A percentile compares a stretch with the other conserved stretches of the same genome.
These are phyloP conservation scores for Apiotrichum siamense DNA, from an alignment of 1,284 basidiomycete species.

Conservation along the genomic window DNA sequence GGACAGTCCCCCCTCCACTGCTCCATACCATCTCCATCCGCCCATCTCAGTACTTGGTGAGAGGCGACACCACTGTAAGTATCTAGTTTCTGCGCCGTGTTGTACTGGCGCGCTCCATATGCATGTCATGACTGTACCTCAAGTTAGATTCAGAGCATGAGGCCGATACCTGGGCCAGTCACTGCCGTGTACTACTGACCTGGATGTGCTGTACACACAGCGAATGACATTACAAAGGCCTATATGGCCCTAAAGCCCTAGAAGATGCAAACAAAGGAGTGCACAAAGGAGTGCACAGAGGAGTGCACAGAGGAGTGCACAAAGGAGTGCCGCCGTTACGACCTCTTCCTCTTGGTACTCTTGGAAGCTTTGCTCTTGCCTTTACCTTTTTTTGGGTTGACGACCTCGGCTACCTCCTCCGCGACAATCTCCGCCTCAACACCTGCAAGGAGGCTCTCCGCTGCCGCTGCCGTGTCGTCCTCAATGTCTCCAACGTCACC, in stretches of 20 bases:
- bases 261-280: no score
- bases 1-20: not conserved
- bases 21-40: not conserved
- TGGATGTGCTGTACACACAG: no score
- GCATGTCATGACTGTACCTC: not conserved
- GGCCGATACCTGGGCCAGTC: no score
- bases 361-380: no score
- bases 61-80: not conserved
- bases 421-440: conserved; percentile 19
- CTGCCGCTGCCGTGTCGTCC: not conserved
- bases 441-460: not conserved
- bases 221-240: no score
- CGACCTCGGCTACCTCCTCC: conserved; percentile 1
- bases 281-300: no score
- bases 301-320: no score
- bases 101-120: not conserved
- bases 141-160: no score
- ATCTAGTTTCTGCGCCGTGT: not conserved
- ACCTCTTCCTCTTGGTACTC: not conserved
- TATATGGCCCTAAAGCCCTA: no score
- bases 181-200: no score
- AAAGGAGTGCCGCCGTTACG: not conserved
- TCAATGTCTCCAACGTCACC: not conserved
- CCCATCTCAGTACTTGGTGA: no score
- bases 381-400: not conserved